A percentile compares a stretch with the other conserved stretches of the same genome.
These are phyloP conservation scores for Psilocybe tampanensis DNA, from an alignment of 768 basidiomycete species.

Conservation along the genomic window DNA sequence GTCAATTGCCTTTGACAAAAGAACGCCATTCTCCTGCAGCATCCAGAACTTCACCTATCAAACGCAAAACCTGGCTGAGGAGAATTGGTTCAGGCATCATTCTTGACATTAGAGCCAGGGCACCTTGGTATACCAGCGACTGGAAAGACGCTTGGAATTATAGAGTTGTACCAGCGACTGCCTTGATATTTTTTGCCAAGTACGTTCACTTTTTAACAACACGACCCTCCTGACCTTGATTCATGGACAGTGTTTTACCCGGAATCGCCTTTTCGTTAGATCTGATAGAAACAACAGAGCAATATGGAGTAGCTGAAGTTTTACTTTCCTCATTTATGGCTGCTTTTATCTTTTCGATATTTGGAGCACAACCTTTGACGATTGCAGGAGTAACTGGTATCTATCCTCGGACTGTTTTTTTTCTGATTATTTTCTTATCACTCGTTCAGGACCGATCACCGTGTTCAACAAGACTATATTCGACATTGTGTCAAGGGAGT, in stretches of 20 bases:
- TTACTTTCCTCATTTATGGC: constrained; percentile 86
- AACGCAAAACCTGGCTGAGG: constrained; percentile 27
- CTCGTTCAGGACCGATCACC: constrained; percentile 79
- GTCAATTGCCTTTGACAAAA: constrained; percentile 6
- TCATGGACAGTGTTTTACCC: constrained; percentile 65
- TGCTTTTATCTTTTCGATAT: constrained; percentile 82
- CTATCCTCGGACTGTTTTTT: not conserved
- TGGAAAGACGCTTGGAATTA: constrained; percentile 95
- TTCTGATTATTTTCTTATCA: not conserved
- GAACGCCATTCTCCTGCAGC: constrained; percentile 13
- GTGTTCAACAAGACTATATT: constrained; percentile 92
- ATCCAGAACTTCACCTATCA: constrained; percentile 14
- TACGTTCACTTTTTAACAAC: constrained; percentile 31
- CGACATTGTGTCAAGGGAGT: constrained; percentile 61
- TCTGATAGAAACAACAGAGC: constrained; percentile 85
- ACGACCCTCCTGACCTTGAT: no score
- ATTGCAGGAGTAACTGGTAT: constrained; percentile 90
- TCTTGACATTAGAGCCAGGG: constrained; percentile 68
- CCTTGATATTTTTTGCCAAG: constrained; percentile 87
- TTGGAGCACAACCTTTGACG: constrained; percentile 89
- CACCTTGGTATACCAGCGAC: constrained; percentile 82
- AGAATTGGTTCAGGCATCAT: constrained; percentile 62
- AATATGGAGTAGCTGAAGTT: constrained; percentile 91
- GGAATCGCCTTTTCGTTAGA: constrained; percentile 92
- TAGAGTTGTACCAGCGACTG: constrained; percentile 84